Conservation (phyloP, 176 grass and related monocot species). For the Oryza coarctata region DNA sequence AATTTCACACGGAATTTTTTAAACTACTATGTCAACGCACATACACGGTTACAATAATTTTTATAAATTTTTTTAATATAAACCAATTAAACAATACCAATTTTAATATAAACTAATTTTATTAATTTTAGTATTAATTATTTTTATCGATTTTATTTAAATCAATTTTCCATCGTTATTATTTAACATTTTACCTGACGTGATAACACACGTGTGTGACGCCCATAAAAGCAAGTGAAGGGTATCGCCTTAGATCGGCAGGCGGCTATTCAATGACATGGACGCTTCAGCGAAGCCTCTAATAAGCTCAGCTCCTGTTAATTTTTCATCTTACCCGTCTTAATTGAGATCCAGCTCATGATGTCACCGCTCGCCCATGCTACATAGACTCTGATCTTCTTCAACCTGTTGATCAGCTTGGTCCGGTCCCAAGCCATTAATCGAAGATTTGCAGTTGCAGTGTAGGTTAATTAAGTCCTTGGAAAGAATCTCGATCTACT, state of each 20-base stretch:
- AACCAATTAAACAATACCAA: too few relatives aligned
- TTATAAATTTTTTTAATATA: too few relatives aligned
- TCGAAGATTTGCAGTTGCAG: background rate
- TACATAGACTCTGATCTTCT: background rate
- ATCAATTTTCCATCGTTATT: too few relatives aligned
- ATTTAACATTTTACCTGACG: slow-evolving; percentile 41
- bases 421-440: background rate
- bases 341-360: slow-evolving; percentile 18
- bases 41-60: too few relatives aligned
- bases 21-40: too few relatives aligned
- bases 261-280: slow-evolving; percentile 28
- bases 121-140: too few relatives aligned
- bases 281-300: slow-evolving; percentile 23
- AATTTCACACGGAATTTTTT: too few relatives aligned
- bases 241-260: background rate
- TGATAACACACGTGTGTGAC: slow-evolving; percentile 35
- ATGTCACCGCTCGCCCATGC: background rate
- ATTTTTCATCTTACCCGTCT: background rate
- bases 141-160: too few relatives aligned
- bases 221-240: background rate
- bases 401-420: background rate
- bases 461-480: background rate
- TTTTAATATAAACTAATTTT: too few relatives aligned
- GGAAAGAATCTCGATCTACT: background rate
- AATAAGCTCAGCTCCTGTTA: background rate